These are phyloP conservation scores for Pleoardoris graminearum DNA, from an alignment of 2,329 filamentous ascomycete species.

Conservation along the genomic window DNA sequence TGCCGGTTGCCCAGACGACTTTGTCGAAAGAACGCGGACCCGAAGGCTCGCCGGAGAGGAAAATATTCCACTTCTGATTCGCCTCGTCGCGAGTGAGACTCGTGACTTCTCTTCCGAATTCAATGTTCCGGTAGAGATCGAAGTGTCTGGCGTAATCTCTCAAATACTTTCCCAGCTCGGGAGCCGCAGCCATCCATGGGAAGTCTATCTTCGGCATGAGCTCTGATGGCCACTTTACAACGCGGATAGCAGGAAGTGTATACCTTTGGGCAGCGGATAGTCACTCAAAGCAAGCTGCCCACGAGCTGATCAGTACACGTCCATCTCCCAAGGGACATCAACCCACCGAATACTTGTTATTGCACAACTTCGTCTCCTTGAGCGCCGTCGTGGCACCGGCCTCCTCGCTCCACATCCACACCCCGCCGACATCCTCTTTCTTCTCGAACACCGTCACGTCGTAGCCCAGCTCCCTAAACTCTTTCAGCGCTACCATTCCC, in stretches of 20 bases:
- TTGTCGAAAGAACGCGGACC: background rate
- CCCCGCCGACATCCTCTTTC: background rate
- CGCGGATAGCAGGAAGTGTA: background rate
- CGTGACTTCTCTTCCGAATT: background rate
- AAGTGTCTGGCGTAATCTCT: background rate
- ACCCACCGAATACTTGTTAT: constrained; percentile 2
- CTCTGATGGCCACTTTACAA: background rate
- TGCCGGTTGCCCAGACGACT: background rate
- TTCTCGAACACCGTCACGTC: background rate
- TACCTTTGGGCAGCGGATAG: background rate
- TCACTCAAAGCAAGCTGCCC: background rate
- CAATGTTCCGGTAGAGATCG: background rate
- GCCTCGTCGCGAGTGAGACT: background rate
- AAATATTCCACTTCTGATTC: background rate
- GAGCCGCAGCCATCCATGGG: background rate
- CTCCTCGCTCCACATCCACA: background rate
- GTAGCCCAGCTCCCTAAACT: background rate
- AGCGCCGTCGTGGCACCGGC: background rate
- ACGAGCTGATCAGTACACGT: background rate
- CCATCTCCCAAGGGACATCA: no score
- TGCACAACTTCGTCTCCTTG: constrained; percentile 3
- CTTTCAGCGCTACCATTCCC: background rate
- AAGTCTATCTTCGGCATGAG: background rate
- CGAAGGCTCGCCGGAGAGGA: background rate
- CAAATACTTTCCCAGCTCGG: background rate